A percentile compares a stretch with the other conserved stretches of the same genome.
Evolutionary conservation across 2,329 filamentous ascomycete genomes (phyloP).

Genomic region (Zasmidium angulare): DNA sequence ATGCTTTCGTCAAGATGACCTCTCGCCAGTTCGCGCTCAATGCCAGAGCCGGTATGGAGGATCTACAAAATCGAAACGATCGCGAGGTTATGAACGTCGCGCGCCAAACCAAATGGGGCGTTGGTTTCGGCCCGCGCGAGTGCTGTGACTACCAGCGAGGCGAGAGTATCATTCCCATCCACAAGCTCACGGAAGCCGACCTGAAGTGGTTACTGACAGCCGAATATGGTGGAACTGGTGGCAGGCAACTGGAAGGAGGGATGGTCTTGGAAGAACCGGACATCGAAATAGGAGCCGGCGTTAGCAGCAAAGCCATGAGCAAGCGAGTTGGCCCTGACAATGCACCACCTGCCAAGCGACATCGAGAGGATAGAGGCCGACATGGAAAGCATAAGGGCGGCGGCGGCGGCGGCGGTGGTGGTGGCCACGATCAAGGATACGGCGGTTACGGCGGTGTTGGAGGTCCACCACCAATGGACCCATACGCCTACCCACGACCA

Average conservation of each 20-base stretch:
- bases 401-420: constrained; percentile 21
- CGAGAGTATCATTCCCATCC: constrained; percentile 89
- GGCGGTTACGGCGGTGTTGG: constrained; percentile 23
- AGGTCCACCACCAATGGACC: constrained; percentile 24
- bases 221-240: constrained; percentile 89
- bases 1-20: constrained; percentile 99
- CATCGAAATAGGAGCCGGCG: constrained; percentile 96
- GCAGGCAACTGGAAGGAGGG: constrained; percentile 73
- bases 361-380: constrained; percentile 28
- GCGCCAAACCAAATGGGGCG: constrained; percentile 86
- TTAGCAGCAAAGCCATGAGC: constrained; percentile 74
- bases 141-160: constrained; percentile 95
- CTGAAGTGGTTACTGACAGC: constrained; percentile 96
- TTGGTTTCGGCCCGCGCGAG: constrained; percentile 93
- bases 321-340: constrained; percentile 37
- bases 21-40: constrained; percentile 78
- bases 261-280: constrained; percentile 96
- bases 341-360: constrained; percentile 27
- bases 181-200: constrained; percentile 90
- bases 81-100: constrained; percentile 68
- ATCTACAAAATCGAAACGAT: constrained; percentile 76
- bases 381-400: constrained; percentile 28
- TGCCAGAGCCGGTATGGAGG: constrained; percentile 88
- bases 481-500: constrained; percentile 30
- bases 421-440: constrained; percentile 24